A percentile compares a stretch with the other conserved stretches of the same genome.
Conservation (phyloP, 306 rosid species). For the Quillaja saponaria region DNA sequence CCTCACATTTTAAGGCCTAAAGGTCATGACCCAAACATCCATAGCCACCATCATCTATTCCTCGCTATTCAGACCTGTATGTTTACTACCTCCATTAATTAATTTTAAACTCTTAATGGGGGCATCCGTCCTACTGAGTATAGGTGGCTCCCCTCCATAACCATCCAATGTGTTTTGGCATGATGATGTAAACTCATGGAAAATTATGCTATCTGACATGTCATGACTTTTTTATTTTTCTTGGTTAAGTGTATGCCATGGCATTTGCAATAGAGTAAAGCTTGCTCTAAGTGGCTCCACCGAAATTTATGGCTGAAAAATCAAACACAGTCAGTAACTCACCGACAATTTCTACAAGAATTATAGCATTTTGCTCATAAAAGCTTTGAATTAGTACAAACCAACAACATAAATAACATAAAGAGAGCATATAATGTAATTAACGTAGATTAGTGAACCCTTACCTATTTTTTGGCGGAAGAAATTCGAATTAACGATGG, state of each 20-base stretch:
- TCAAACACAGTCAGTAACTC: slow-evolving; percentile 22
- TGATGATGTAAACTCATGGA: slow-evolving; percentile 6
- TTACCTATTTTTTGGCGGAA: slow-evolving; percentile 51
- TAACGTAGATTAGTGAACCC: slow-evolving; percentile 15
- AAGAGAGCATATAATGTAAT: background rate
- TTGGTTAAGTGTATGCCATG: slow-evolving; percentile 12
- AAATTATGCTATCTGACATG: slow-evolving; percentile 26
- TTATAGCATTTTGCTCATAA: background rate
- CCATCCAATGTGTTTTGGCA: slow-evolving; percentile 19
- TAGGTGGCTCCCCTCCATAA: background rate
- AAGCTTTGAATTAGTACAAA: background rate
- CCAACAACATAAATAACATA: background rate
- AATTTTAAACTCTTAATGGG: no score
- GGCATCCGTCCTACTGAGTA: slow-evolving; percentile 15
- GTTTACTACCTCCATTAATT: no score
- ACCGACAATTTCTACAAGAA: slow-evolving; percentile 19
- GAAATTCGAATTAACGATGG: slow-evolving; percentile 61
- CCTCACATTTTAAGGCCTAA: slow-evolving; percentile 11
- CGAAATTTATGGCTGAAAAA: slow-evolving; percentile 26
- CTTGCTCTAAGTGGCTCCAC: slow-evolving; percentile 22
- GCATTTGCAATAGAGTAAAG: slow-evolving; percentile 16
- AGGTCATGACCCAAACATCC: slow-evolving; percentile 19
- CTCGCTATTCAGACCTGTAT: no score
- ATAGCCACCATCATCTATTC: slow-evolving; percentile 19
- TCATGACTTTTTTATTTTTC: slow-evolving; percentile 20